phyloP scores from a whole-genome alignment of 768 basidiomycete genomes.

The Kwoniella shandongensis region DNA sequence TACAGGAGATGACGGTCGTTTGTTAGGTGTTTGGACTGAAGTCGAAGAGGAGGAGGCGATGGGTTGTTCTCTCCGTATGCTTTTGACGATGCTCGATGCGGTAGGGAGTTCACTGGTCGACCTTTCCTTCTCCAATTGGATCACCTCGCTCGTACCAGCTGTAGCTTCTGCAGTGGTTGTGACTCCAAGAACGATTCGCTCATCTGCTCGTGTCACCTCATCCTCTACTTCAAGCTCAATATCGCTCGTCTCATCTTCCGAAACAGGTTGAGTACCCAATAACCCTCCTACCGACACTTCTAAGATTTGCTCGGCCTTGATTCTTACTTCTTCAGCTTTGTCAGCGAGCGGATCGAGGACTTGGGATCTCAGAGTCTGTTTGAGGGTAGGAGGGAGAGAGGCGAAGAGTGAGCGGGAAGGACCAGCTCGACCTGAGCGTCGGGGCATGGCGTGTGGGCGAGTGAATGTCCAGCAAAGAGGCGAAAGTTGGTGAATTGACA shows the following conservation, averaged over 20 bases:
- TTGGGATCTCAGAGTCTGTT: slow-evolving; percentile 32
- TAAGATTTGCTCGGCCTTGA: slow-evolving; percentile 9
- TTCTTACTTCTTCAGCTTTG: slow-evolving; percentile 3
- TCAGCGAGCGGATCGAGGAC: slow-evolving; percentile 3
- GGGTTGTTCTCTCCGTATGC: neutral
- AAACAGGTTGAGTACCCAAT: slow-evolving; percentile 14
- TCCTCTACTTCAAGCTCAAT: slow-evolving; percentile 3
- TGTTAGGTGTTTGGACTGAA: neutral
- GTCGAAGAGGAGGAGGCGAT: neutral
- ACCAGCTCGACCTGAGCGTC: neutral
- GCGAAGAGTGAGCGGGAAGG: slow-evolving; percentile 39
- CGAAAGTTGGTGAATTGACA: neutral
- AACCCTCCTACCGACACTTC: slow-evolving; percentile 1
- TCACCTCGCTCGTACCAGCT: too few species aligned
- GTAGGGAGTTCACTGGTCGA: too few species aligned
- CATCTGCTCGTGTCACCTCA: too few species aligned
- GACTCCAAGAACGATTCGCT: too few species aligned
- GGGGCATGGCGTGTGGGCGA: slow-evolving; percentile 12
- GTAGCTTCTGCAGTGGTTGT: too few species aligned
- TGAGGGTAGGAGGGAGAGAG: slow-evolving; percentile 39
- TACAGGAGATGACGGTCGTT: neutral
- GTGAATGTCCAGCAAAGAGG: neutral
- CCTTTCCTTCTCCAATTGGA: too few species aligned
- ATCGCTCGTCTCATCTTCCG: slow-evolving; percentile 14
- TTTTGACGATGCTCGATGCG: too few species aligned